Conservation (phyloP, 73 alveolate species). For the Paramecium sonneborni region DNA sequence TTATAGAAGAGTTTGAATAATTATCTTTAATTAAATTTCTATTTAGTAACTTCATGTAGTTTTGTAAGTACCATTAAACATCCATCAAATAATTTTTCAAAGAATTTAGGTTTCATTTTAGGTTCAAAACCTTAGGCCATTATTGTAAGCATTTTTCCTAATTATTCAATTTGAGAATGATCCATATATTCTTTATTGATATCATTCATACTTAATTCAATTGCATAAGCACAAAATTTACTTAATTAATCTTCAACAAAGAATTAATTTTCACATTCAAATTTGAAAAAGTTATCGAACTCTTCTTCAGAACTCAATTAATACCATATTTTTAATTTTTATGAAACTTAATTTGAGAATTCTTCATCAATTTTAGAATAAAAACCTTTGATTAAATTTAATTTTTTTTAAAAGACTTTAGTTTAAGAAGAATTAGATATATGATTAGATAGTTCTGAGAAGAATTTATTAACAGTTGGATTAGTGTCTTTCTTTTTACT, state of each 20-base stretch:
- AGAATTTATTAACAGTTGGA: neutral
- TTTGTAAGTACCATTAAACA: constrained; percentile 79
- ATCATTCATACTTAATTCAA: constrained; percentile 51
- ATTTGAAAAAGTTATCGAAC: neutral
- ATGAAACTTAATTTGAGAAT: neutral
- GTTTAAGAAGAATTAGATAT: neutral
- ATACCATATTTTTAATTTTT: constrained; percentile 40
- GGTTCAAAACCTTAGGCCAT: constrained; percentile 55
- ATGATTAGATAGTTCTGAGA: neutral
- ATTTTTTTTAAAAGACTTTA: constrained; percentile 31
- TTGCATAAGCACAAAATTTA: constrained; percentile 56
- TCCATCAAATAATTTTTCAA: constrained; percentile 81
- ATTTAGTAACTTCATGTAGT: constrained; percentile 77
- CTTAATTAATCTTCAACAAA: constrained; percentile 23
- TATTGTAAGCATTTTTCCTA: constrained; percentile 74
- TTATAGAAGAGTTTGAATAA: constrained; percentile 84
- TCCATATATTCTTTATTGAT: constrained; percentile 63
- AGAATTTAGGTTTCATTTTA: constrained; percentile 72
- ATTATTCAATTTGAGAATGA: constrained; percentile 82
- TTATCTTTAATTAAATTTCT: constrained; percentile 90
- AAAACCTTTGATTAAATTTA: constrained; percentile 33
- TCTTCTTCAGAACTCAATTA: constrained; percentile 26
- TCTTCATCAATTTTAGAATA: constrained; percentile 44
- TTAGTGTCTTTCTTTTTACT: neutral
- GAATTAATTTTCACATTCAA: neutral